A percentile compares a stretch with the other conserved stretches of the same genome.
Evolutionary conservation across 305 asterid genomes (phyloP).

Genomic region (Fraxinus sp.): DNA sequence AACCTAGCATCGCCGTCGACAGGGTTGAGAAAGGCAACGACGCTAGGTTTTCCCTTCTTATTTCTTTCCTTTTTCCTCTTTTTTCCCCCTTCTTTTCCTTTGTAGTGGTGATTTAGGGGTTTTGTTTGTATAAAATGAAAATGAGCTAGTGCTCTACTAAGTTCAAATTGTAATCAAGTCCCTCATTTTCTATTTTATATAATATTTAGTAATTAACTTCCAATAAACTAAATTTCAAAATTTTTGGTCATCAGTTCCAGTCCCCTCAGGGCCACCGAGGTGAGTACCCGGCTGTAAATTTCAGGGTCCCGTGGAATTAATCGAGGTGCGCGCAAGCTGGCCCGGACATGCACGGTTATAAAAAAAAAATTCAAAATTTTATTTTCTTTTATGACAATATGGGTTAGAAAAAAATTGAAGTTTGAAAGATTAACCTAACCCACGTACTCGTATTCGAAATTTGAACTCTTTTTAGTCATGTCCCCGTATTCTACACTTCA

Average conservation of each 20-base stretch:
- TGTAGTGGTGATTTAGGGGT: background rate
- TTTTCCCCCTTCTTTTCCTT: background rate
- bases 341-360: too few species aligned
- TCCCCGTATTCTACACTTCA: too few species aligned
- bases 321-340: too few species aligned
- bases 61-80: background rate
- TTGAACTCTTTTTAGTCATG: too few species aligned
- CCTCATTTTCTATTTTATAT: too few species aligned
- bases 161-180: background rate
- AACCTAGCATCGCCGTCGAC: background rate
- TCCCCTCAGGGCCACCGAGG: too few species aligned
- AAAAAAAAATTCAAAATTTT: background rate
- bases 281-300: too few species aligned
- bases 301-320: too few species aligned
- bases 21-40: background rate
- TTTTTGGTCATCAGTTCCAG: too few species aligned
- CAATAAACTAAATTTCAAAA: background rate
- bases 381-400: background rate
- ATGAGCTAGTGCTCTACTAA: background rate
- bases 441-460: too few species aligned
- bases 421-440: background rate
- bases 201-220: background rate
- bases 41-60: background rate
- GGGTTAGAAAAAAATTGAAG: background rate
- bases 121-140: background rate